Percentiles rank a stretch among this genome's conserved stretches.
Conservation (phyloP, 2,329 filamentous ascomycete species). For the Ophiostoma angusticollis region DNA sequence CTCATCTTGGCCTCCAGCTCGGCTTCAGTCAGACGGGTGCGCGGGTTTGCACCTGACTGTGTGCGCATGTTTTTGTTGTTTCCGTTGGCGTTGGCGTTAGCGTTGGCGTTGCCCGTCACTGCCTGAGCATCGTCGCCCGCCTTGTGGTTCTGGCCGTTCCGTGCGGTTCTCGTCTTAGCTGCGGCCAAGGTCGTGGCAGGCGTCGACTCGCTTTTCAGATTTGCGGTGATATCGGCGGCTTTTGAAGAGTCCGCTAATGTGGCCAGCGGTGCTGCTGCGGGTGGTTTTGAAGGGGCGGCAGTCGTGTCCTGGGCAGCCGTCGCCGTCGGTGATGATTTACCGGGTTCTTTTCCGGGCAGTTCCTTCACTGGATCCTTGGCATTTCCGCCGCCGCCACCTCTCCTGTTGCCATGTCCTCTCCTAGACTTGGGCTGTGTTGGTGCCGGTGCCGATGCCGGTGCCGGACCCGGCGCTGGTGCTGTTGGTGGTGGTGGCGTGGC, state of each 20-base stretch:
- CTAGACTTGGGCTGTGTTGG: not conserved
- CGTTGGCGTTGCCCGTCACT: too few species aligned
- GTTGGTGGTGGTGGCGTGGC: not conserved
- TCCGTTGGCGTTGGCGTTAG: conserved; percentile 2
- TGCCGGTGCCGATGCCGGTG: not conserved
- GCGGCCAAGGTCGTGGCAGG: too few species aligned
- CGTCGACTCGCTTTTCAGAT: too few species aligned
- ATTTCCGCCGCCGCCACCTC: not conserved
- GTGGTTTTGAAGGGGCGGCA: too few species aligned
- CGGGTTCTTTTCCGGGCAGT: not conserved
- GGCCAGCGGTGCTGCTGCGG: too few species aligned
- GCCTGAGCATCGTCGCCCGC: too few species aligned
- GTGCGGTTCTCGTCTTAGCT: too few species aligned
- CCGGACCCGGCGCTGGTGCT: not conserved
- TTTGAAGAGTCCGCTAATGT: too few species aligned
- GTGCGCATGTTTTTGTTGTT: conserved; percentile 24
- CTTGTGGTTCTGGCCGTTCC: too few species aligned
- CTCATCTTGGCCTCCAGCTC: conserved; percentile 49
- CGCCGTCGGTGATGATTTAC: too few species aligned
- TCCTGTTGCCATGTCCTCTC: not conserved
- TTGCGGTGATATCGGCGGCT: too few species aligned
- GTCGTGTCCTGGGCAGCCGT: too few species aligned
- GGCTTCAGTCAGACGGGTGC: conserved; percentile 45
- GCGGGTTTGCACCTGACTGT: conserved; percentile 44
- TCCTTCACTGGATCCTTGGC: not conserved